Evolutionary conservation across 352 stramenopile species (phyloP), one percentile per base, ranked within the genome.

Genomic region (Globisporangium heterothallicum): DNA sequence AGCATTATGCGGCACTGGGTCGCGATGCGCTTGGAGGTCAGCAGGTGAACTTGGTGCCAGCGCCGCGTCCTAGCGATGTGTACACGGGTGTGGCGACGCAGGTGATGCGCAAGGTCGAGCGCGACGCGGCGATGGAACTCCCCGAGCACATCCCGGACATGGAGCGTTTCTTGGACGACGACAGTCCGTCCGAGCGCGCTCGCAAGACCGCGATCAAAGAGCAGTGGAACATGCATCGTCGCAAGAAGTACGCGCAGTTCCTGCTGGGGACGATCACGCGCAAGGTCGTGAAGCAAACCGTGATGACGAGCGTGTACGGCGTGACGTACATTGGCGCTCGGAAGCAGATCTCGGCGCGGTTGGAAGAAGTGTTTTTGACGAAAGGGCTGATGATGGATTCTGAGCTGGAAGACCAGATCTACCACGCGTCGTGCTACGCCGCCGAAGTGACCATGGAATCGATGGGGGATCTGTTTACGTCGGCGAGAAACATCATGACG

Each of bases 241-340:
- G 64, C 27, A 83, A 88, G 44, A 76, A 81, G 48, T 66, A 70
- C 44, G 79, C 83, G 18, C 68, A 81, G 21, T 88, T 93, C 35
- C 49, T 93, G 34, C 56, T 88, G 2, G 82, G 78, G 14, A 83
- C 70, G 8, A 93, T 93, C 49, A 88, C 74, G 56, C 85, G 96
- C 26, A 97, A 98, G 70, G 95, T 99, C 16, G 96, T 99, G 26
- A 99, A 99, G 78, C 92, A 99, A 71, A 99, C 97, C 38, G 97
- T 99, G 1, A 99, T 99, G 97, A 99, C 97, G 22, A 98, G 92
- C 55, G 97, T 99, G 26, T 99, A 99, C 61, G 97, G 97, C 52
- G 97, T 99, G 22, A 99, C 97, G 8, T 99, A 97, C 63, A 97
- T 99, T 54, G 97, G 97, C n/a, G 97, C 97, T 12, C 85, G 95